Conservation (phyloP, 352 stramenopile genomes). For the Phytophthora sp. region DNA sequence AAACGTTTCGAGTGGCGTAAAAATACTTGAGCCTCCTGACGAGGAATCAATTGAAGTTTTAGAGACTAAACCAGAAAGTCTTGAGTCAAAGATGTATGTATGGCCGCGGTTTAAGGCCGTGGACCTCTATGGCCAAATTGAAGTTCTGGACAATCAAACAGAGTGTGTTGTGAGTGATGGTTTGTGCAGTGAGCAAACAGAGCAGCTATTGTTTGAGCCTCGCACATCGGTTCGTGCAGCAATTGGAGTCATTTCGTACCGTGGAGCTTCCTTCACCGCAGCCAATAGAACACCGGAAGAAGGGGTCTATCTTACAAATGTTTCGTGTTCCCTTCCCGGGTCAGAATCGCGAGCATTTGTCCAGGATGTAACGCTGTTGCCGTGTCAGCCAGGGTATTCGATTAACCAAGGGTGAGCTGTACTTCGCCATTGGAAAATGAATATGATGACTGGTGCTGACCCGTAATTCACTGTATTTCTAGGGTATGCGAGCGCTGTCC, state of each 20-base stretch:
- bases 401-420: slow-evolving; percentile 44
- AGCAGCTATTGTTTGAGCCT: slow-evolving; percentile 41
- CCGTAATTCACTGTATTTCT: slow-evolving; percentile 1
- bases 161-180: slow-evolving; percentile 41
- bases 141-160: slow-evolving; percentile 61
- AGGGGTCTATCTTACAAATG: slow-evolving; percentile 39
- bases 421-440: background rate
- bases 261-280: slow-evolving; percentile 39
- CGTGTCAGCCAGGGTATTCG: slow-evolving; percentile 53
- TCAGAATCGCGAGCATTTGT: slow-evolving; percentile 40
- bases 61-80: slow-evolving; percentile 26
- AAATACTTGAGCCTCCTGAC: slow-evolving; percentile 45
- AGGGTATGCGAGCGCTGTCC: slow-evolving; percentile 62
- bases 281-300: slow-evolving; percentile 25
- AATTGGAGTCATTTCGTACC: slow-evolving; percentile 48
- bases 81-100: slow-evolving; percentile 30
- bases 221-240: slow-evolving; percentile 24
- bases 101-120: slow-evolving; percentile 67
- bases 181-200: slow-evolving; percentile 6
- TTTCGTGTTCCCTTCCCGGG: slow-evolving; percentile 49
- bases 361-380: slow-evolving; percentile 36
- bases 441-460: background rate
- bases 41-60: slow-evolving; percentile 57
- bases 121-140: slow-evolving; percentile 66
- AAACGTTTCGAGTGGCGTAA: slow-evolving; percentile 47